These are phyloP conservation scores for Sophora flavescens DNA, from an alignment of 306 rosid genomes.

Conservation along the genomic window DNA sequence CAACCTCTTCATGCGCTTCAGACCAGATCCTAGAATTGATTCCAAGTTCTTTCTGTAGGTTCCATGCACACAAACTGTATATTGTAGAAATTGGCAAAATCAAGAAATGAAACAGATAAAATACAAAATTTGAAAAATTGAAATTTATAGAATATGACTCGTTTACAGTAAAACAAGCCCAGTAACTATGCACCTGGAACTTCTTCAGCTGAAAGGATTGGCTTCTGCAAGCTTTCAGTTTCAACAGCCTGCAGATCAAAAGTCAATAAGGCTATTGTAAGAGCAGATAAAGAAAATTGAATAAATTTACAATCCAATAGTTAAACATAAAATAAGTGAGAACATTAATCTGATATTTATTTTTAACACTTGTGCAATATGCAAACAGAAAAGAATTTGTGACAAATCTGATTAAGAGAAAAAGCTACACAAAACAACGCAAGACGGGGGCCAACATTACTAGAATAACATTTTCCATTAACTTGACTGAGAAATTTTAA, in stretches of 20 bases:
- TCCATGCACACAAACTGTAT: conserved; percentile 93
- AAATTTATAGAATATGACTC: background rate
- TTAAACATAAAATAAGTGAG: background rate
- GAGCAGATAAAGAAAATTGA: conserved; percentile 18
- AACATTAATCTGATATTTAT: conserved; percentile 23
- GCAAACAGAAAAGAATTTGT: conserved; percentile 8
- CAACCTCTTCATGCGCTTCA: conserved; percentile 88
- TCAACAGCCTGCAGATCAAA: conserved; percentile 76
- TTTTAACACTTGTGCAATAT: background rate
- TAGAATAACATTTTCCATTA: background rate
- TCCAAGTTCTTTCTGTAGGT: conserved; percentile 82
- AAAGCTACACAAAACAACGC: background rate
- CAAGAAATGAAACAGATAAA: conserved; percentile 31
- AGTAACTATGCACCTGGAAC: conserved; percentile 66
- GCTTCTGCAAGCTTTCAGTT: conserved; percentile 79
- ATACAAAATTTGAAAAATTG: background rate
- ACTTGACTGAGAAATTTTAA: conserved; percentile 19
- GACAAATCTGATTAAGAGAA: background rate
- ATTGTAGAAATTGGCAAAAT: conserved; percentile 14
- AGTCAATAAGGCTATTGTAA: background rate
- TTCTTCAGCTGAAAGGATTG: conserved; percentile 83
- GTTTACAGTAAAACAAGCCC: conserved; percentile 13
- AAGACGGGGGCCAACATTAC: background rate
- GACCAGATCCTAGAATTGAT: conserved; percentile 79
- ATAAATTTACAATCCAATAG: conserved; percentile 15